These are phyloP conservation scores for Neofusicoccum laricinum DNA, from an alignment of 2,329 filamentous ascomycete genomes.

Conservation along the genomic window DNA sequence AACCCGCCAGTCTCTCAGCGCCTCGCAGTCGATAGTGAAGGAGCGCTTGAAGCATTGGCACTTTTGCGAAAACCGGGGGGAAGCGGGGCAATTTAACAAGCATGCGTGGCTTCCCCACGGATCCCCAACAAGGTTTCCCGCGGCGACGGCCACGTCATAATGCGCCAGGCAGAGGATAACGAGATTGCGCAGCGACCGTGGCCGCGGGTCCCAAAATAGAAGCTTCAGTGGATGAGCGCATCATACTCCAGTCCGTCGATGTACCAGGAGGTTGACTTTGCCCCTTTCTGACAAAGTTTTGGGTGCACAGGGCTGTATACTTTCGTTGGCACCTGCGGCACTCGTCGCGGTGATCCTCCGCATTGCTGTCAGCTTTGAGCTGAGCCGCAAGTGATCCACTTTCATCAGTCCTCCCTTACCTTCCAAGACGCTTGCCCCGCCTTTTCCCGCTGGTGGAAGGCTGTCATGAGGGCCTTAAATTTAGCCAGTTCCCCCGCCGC, in stretches of 20 bases:
- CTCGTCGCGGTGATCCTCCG: not conserved
- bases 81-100: too few species aligned
- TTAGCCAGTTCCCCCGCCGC: too few species aligned
- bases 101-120: not conserved
- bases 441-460: not conserved
- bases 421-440: not conserved
- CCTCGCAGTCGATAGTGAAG: too few species aligned
- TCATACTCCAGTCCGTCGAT: not conserved
- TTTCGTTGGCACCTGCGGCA: not conserved
- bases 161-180: not conserved
- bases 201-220: not conserved
- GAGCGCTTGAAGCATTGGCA: too few species aligned
- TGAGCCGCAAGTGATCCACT: slow-evolving; percentile 1
- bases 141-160: not conserved
- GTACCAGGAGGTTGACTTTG: not conserved
- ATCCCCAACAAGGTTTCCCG: not conserved
- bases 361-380: not conserved
- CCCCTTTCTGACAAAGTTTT: not conserved
- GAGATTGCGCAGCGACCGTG: not conserved
- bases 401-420: not conserved
- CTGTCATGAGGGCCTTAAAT: not conserved
- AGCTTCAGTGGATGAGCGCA: not conserved
- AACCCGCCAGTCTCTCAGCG: too few species aligned
- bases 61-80: too few species aligned
- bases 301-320: not conserved